Base-by-base conservation (phyloP, 352 stramenopile genomes). In the Thraustochytrium sp. region DNA sequence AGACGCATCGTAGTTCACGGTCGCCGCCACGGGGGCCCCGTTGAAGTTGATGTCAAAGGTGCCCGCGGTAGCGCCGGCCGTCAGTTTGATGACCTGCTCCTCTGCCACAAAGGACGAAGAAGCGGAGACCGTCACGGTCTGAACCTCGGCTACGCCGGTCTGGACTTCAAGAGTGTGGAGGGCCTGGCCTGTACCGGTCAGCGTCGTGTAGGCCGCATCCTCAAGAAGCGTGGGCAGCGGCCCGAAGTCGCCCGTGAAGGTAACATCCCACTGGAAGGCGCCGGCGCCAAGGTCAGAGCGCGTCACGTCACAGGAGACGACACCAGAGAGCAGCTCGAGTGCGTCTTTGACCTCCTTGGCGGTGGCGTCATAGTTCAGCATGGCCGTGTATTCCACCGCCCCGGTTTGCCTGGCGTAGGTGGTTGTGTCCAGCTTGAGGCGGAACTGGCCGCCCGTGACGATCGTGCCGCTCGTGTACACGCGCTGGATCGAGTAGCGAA, bases 91-190 rank as follows among this genome's bases (percentile, higher is more conserved):
- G 0, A 88, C 91, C 85, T 97, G 92, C 4, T 97, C 89, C 74
- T 98, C 93, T 0, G 92, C 87, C 2, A 92, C 91, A 46, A 95
- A 97, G 56, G 94, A 90, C 3, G 93, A 89, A 62, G 96, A 96
- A 5, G 91, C 89, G 23, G 93, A 94, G 16, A 94, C 92, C 1
- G 91, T 92, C 44, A 98, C 90, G 0, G 93, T 97, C 89, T 98
- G 96, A 4, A 98, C 90, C 85, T 98, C 95, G 23, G 94, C 95
- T n/a, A 93, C 83, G 40, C 95, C 96, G 18, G 91, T 91, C 23
- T 93, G 90, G 1, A 94, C 68, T 63, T 93, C 87, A 21, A n/a
- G 31, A 0, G 62, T 91, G 61, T 93, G 92, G 21, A 86, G n/a
- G 8, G 89, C 84, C 0, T 86, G 29, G 8, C 46, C 44, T 21